Percentiles rank a stretch among this genome's conserved stretches.
These are phyloP conservation scores for Exophiala bonariae DNA, from an alignment of 2,329 filamentous ascomycete genomes.

Conservation along the genomic window DNA sequence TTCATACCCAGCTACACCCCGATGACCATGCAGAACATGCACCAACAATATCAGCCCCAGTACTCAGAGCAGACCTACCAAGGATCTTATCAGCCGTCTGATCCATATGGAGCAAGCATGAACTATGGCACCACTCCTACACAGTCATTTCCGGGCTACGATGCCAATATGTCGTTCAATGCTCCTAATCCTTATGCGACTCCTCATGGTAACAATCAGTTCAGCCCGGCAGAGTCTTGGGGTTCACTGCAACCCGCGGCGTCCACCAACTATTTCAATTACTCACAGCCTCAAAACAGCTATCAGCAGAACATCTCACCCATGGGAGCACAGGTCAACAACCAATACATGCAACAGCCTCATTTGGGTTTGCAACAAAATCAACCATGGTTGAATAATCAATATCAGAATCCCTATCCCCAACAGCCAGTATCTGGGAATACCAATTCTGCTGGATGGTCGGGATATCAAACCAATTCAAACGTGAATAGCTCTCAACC, in stretches of 20 bases:
- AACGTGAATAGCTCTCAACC: constrained; percentile 42
- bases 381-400: constrained; percentile 35
- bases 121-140: constrained; percentile 25
- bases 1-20: constrained; percentile 50
- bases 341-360: constrained; percentile 32
- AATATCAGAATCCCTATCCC: constrained; percentile 40
- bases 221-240: constrained; percentile 19
- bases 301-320: constrained; percentile 18
- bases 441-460: constrained; percentile 30
- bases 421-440: constrained; percentile 41
- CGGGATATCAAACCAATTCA: constrained; percentile 12
- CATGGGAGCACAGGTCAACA: constrained; percentile 20
- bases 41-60: constrained; percentile 21
- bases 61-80: constrained; percentile 18
- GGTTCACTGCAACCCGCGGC: constrained; percentile 15
- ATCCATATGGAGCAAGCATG: constrained; percentile 17
- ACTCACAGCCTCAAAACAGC: constrained; percentile 12
- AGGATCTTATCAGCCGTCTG: constrained; percentile 15
- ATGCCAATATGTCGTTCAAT: constrained; percentile 20
- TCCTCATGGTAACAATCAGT: constrained; percentile 8
- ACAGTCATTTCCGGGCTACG: constrained; percentile 24
- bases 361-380: constrained; percentile 29
- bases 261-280: constrained; percentile 14
- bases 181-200: constrained; percentile 7
- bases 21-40: constrained; percentile 29